Conservation (phyloP, 371 early-diverging fungal species). For the Mortierella sp. region DNA sequence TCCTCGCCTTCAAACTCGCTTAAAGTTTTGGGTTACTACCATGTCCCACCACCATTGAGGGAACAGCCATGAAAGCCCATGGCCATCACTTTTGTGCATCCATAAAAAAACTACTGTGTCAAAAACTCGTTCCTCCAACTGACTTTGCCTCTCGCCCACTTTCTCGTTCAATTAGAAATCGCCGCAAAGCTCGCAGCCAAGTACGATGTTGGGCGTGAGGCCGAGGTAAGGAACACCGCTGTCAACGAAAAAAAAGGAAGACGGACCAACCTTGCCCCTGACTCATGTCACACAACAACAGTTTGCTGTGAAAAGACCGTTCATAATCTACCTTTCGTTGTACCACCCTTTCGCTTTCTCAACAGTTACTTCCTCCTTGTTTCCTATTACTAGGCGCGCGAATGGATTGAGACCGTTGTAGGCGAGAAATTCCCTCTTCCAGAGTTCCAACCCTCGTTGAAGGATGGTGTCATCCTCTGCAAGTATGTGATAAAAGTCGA, state of each 20-base stretch:
- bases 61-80: no score
- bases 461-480: slow-evolving; percentile 90
- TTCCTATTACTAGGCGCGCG: slow-evolving; percentile 59
- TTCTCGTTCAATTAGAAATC: slow-evolving; percentile 59
- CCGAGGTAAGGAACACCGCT: slow-evolving; percentile 28
- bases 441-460: slow-evolving; percentile 76
- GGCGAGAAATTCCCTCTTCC: slow-evolving; percentile 64
- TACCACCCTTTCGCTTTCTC: background rate
- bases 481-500: slow-evolving; percentile 62
- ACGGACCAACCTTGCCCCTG: background rate
- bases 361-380: background rate
- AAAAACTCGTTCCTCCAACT: no score
- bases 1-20: background rate
- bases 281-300: slow-evolving; percentile 2
- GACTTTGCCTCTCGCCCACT: background rate
- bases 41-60: no score
- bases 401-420: slow-evolving; percentile 76
- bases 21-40: slow-evolving; percentile 7
- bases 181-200: slow-evolving; percentile 69
- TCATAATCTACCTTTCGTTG: background rate
- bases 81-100: background rate
- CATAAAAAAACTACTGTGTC: background rate
- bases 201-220: slow-evolving; percentile 70
- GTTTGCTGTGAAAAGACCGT: background rate
- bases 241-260: background rate